phyloP scores from a whole-genome alignment of 306 rosid species.

The Gastrolobium bilobum region DNA sequence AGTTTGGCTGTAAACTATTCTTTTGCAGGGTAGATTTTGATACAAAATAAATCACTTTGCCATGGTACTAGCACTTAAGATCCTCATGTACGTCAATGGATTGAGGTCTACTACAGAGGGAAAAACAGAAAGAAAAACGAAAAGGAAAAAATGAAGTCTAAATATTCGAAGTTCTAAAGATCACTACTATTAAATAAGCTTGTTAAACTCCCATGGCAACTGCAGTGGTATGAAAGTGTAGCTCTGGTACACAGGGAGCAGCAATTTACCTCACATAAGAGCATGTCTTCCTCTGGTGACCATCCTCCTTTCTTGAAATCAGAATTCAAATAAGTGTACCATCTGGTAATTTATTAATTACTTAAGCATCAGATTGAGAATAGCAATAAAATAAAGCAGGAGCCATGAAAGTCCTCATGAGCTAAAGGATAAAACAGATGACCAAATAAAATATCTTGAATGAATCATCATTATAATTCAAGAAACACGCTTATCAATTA shows the following conservation, averaged over 20 bases:
- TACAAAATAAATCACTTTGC: conserved; percentile 9
- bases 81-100: conserved; percentile 32
- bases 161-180: conserved; percentile 21
- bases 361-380: conserved; percentile 49
- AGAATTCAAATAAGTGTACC: conserved; percentile 99
- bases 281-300: conserved; percentile 98
- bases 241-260: conserved; percentile 32
- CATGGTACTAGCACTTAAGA: conserved; percentile 36
- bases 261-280: conserved; percentile 88
- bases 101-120: conserved; percentile 28
- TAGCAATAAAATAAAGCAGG: conserved; percentile 19
- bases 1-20: conserved; percentile 27
- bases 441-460: conserved; percentile 25
- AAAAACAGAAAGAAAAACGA: conserved; percentile 5
- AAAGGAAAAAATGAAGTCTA: conserved; percentile 31
- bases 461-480: conserved; percentile 50
- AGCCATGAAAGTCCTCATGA: conserved; percentile 32
- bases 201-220: conserved; percentile 39
- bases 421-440: conserved; percentile 5
- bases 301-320: conserved; percentile 99
- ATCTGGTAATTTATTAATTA: conserved; percentile 62
- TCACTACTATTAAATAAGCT: conserved; percentile 30
- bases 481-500: conserved; percentile 35
- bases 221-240: conserved; percentile 4
- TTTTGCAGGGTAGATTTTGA: conserved; percentile 21